Evolutionary conservation across 805 yeast genomes (phyloP).

Genomic region (Wickerhamiella brachini): DNA sequence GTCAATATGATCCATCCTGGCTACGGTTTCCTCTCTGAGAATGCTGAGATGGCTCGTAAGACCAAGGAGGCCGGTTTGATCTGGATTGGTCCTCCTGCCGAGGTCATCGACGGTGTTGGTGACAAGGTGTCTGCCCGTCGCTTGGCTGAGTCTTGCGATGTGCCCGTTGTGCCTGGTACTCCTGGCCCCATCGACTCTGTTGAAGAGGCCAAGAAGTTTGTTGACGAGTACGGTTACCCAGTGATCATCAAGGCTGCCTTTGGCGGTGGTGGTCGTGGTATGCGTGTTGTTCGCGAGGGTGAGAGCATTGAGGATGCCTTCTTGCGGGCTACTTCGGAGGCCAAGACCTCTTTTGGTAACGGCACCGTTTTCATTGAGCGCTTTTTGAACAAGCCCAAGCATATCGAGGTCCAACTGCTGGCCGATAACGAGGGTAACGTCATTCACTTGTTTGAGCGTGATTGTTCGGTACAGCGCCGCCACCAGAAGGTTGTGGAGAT

Average conservation of each 20-base stretch:
- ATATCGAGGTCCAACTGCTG: constrained; percentile 90
- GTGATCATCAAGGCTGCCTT: constrained; percentile 97
- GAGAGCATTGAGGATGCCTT: constrained; percentile 88
- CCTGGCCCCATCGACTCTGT: constrained; percentile 85
- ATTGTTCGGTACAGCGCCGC: constrained; percentile 98
- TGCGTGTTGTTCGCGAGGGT: constrained; percentile 97
- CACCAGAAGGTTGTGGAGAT: constrained; percentile 98
- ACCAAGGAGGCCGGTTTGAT: constrained; percentile 83
- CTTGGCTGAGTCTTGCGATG: constrained; percentile 66
- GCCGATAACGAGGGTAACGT: constrained; percentile 93
- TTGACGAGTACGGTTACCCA: constrained; percentile 76
- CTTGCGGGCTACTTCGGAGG: constrained; percentile 86
- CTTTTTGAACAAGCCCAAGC: constrained; percentile 89
- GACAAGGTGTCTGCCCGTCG: constrained; percentile 92
- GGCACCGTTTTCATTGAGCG: constrained; percentile 98
- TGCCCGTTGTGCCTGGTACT: constrained; percentile 95
- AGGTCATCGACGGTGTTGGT: constrained; percentile 87
- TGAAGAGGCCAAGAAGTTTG: constrained; percentile 69
- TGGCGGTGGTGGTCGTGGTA: constrained; percentile 99
- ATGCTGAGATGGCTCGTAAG: constrained; percentile 84
- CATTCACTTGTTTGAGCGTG: constrained; percentile 91
- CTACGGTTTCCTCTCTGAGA: constrained; percentile 81
- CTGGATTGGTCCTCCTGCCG: constrained; percentile 89
- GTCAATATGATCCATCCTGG: constrained; percentile 90
- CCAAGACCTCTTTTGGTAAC: constrained; percentile 89